Percentiles rank a stretch among this genome's conserved stretches.
Conservation (phyloP, 2,329 filamentous ascomycete species). For the Cryphonectria parasitica region DNA sequence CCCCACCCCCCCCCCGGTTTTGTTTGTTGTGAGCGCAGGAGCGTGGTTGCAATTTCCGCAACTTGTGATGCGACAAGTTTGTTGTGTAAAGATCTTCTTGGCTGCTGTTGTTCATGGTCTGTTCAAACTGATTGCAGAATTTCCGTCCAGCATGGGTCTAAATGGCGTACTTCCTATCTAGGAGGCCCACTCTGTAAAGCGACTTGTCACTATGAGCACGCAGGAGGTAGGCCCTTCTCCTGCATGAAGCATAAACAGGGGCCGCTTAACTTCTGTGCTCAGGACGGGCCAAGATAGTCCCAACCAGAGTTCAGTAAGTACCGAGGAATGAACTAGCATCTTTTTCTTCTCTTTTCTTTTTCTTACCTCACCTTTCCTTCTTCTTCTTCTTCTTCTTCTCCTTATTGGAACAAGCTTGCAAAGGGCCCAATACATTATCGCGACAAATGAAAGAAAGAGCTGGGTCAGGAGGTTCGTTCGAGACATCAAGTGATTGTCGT, state of each 20-base stretch:
- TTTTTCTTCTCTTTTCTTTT: no score
- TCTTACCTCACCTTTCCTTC: no score
- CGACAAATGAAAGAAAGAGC: background rate
- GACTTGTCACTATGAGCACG: background rate
- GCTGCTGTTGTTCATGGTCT: background rate
- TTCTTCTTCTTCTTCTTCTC: no score
- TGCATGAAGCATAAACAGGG: constrained; percentile 5
- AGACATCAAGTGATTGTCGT: background rate
- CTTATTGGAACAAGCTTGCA: no score
- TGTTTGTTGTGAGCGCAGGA: background rate
- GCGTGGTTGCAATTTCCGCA: background rate
- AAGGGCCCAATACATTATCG: no score
- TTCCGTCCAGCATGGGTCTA: background rate
- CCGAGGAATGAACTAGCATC: background rate
- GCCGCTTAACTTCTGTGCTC: background rate
- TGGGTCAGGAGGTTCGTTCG: background rate
- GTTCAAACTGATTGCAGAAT: background rate
- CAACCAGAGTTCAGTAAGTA: background rate
- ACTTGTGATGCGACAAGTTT: background rate
- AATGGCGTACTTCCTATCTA: background rate
- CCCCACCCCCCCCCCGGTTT: background rate
- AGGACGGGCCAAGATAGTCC: background rate
- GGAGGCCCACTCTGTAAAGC: background rate
- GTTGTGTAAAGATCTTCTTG: background rate
- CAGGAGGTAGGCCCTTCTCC: background rate